Base-by-base conservation (phyloP, 306 rosid genomes). In the Quercus variabilis region DNA sequence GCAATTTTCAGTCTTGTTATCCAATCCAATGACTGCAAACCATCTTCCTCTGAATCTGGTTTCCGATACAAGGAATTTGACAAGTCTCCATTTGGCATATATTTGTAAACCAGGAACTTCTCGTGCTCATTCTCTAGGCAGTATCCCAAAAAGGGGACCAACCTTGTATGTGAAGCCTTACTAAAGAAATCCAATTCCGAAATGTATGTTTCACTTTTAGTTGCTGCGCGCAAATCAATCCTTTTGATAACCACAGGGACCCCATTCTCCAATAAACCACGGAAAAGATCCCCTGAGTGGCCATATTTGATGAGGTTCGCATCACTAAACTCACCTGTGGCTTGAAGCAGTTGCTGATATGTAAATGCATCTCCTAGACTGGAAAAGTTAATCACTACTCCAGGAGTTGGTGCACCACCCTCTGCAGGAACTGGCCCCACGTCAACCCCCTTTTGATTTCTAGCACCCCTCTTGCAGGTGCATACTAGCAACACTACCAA, bases 1-100 rank as follows among this genome's bases (percentile, higher is more conserved):
- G 99, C 97, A 74, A 95, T 93, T 88, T 95, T 95, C 70, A 95
- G 85, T 83, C 99, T 95, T 41, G 97, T 95, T 77, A 93, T 93
- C 98, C 98, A 95, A 86, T 95, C 99, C 86, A 93, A 80, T n/a
- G 99, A 95, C 86, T 89, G 92, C 85, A 84, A 88, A 55, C 81
- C 71, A 33, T 89, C 96, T 77, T 91, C 97, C 55, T 88, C 88
- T 15, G 90, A 74, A 52, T 79, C 78, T 58, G 82, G 74, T 65
- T 89, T 89, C 87, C 83, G 88, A 86, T 57, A 84, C 78, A 95
- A 85, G 70, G 96, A 86, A 86, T 83, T 85, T 62, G 94, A 90
- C 86, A 95, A 86, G 88, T 95, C 99, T 72, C 96, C 87, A 74
- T 95, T 95, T 54, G 92, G 94, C 90, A 93, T 81, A 26, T 38